phyloP scores from a whole-genome alignment of 441 rosid genomes.

The Iberis amara region DNA sequence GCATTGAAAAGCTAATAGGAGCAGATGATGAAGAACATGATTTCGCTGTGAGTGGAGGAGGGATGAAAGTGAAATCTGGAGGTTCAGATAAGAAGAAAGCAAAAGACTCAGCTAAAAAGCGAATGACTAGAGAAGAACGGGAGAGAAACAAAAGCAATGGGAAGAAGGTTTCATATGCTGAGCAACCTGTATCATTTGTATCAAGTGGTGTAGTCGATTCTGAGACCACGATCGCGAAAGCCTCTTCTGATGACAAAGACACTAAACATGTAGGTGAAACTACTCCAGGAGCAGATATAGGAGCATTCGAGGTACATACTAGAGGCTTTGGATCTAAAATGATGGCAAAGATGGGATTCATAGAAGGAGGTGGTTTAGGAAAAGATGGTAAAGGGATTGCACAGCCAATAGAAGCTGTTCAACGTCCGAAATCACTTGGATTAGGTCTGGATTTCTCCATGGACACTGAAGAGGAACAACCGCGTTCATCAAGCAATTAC shows the following conservation, averaged over 20 bases:
- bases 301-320: conserved; percentile 83
- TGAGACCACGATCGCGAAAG: conserved; percentile 35
- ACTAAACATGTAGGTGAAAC: conserved; percentile 32
- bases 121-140: conserved; percentile 35
- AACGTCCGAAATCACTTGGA: conserved; percentile 87
- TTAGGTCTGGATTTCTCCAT: conserved; percentile 57
- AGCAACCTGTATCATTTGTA: conserved; percentile 74
- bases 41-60: conserved; percentile 44
- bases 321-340: conserved; percentile 94
- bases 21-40: conserved; percentile 51
- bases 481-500: conserved; percentile 20
- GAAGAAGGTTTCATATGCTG: conserved; percentile 47
- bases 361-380: conserved; percentile 81
- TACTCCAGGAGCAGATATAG: conserved; percentile 42
- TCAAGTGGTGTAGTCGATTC: conserved; percentile 59
- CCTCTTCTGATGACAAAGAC: conserved; percentile 28
- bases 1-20: conserved; percentile 77
- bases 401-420: conserved; percentile 68
- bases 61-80: conserved; percentile 31
- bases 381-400: conserved; percentile 83
- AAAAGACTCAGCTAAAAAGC: conserved; percentile 29
- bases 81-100: conserved; percentile 33
- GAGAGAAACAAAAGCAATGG: conserved; percentile 33
- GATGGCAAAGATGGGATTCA: conserved; percentile 94
- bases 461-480: conserved; percentile 34